A percentile compares a stretch with the other conserved stretches of the same genome.
Conservation (phyloP, 176 grass and related monocot genomes). For the Avena atlantica region DNA sequence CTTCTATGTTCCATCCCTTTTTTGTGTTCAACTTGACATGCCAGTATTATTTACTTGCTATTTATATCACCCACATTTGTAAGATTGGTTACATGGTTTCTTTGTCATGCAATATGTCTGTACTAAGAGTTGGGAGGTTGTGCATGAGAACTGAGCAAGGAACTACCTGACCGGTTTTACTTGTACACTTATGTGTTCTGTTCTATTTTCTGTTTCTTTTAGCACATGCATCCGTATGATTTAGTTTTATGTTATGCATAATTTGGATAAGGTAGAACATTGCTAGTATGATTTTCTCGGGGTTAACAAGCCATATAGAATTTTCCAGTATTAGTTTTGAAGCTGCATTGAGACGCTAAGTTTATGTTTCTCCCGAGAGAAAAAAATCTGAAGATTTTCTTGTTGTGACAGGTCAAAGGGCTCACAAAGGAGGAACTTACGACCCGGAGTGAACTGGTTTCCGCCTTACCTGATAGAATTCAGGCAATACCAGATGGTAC, state of each 20-base stretch:
- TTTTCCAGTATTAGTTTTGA: slow-evolving; percentile 14
- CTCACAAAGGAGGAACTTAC: slow-evolving; percentile 91
- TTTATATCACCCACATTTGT: slow-evolving; percentile 1
- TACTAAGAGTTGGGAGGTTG: neutral
- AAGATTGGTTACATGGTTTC: neutral
- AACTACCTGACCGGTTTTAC: slow-evolving; percentile 11
- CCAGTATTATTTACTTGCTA: neutral
- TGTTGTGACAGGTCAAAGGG: slow-evolving; percentile 81
- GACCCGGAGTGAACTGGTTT: slow-evolving; percentile 75
- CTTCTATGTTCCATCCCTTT: neutral
- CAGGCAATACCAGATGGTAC: slow-evolving; percentile 93
- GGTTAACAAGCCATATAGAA: neutral
- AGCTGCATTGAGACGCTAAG: neutral
- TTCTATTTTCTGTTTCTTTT: neutral
- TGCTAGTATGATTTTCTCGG: neutral
- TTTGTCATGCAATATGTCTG: neutral
- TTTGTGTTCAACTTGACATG: neutral
- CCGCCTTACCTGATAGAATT: slow-evolving; percentile 87
- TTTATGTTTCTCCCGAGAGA: neutral
- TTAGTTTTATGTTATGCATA: neutral
- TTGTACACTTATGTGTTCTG: neutral
- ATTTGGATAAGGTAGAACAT: neutral
- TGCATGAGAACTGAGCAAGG: neutral
- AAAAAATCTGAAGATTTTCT: neutral
- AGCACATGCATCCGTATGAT: neutral